Evolutionary conservation across 805 yeast species (phyloP), one percentile per base, ranked within the genome.

Genomic region (Schwanniomyces pseudopolymorphus): DNA sequence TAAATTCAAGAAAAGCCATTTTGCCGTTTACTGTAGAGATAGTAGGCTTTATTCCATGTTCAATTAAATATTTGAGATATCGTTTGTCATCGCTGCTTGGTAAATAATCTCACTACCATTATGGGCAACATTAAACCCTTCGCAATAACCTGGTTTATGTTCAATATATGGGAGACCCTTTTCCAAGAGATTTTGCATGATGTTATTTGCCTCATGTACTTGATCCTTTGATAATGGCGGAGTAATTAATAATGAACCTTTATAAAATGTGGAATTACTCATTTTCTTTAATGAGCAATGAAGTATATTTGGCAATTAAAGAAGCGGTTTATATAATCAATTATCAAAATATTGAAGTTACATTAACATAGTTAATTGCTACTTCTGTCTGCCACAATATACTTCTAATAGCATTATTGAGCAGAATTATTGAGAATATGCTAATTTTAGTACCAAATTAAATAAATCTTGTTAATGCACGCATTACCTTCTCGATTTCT

Each of bases 21-120:
- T 39, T 33, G 7, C 33, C 42, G 11, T 39, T 24, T 2, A 24
- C 42, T 8, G 16, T 24, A 5, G 33, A 39, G 25, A 11, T 3
- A 2, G 13, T 39, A 10, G 14, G 5, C 20, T 39, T 39, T 3
- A 39, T 39, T 14, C 33, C 42, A 25, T 39, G 33, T 39, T 39
- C 42, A 21, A 39, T 39, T 39, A 39, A 13, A 25, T 39, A 39
- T 25, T 39, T 24, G 28, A 39, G 42, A 24, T 3, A 39, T 5
- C 42, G 3, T n/a, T 33, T 4, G 7, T 39, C 20, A 24, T 39
- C 13, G 14, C 7, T n/a, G 7, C 17, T 20, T 14, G 2, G 16
- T 14, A 31, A 14, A 31, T 31, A 14, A 31, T 14, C 3, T 31
- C 11, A 5, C 11, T 14, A 2, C 35, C 20, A 31, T 31, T 20